Percentiles rank a stretch among this genome's conserved stretches.
Evolutionary conservation across 371 early-diverging fungal species (phyloP).

Genomic region (Rhizopus arrhizus): DNA sequence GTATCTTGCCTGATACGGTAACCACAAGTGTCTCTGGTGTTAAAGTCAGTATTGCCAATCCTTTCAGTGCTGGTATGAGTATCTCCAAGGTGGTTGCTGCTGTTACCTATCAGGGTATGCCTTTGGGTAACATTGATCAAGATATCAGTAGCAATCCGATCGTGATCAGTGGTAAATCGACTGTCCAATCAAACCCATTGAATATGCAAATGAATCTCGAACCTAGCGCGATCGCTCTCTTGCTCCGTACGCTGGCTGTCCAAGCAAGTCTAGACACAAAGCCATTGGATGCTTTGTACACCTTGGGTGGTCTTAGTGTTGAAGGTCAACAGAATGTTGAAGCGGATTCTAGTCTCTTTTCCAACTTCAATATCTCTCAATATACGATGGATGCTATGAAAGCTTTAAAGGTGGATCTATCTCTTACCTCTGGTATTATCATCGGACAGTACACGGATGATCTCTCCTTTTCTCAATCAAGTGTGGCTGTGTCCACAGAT

Average conservation of each 20-base stretch:
- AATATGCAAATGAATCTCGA: slow-evolving; percentile 45
- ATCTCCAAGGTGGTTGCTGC: slow-evolving; percentile 50
- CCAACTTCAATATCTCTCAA: slow-evolving; percentile 48
- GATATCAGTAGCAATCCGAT: slow-evolving; percentile 45
- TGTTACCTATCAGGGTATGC: slow-evolving; percentile 49
- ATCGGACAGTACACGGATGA: slow-evolving; percentile 55
- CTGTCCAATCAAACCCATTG: slow-evolving; percentile 35
- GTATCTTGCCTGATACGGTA: slow-evolving; percentile 46
- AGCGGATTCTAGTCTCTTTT: slow-evolving; percentile 41
- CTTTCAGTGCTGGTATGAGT: slow-evolving; percentile 53
- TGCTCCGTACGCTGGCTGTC: slow-evolving; percentile 52
- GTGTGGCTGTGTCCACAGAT: slow-evolving; percentile 48
- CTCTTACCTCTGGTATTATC: slow-evolving; percentile 45
- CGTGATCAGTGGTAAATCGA: slow-evolving; percentile 35
- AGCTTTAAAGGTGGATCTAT: slow-evolving; percentile 51
- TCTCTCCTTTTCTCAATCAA: slow-evolving; percentile 50
- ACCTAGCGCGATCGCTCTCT: slow-evolving; percentile 39
- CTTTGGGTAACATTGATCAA: slow-evolving; percentile 55
- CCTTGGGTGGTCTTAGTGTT: slow-evolving; percentile 45
- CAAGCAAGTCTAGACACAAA: slow-evolving; percentile 44
- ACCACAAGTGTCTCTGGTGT: slow-evolving; percentile 46
- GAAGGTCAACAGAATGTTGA: slow-evolving; percentile 39
- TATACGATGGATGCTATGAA: slow-evolving; percentile 55
- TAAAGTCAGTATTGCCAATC: slow-evolving; percentile 54
- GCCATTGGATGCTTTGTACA: slow-evolving; percentile 51